Evolutionary conservation across 768 basidiomycete genomes (phyloP).

Genomic region (Lyophyllum semitale): DNA sequence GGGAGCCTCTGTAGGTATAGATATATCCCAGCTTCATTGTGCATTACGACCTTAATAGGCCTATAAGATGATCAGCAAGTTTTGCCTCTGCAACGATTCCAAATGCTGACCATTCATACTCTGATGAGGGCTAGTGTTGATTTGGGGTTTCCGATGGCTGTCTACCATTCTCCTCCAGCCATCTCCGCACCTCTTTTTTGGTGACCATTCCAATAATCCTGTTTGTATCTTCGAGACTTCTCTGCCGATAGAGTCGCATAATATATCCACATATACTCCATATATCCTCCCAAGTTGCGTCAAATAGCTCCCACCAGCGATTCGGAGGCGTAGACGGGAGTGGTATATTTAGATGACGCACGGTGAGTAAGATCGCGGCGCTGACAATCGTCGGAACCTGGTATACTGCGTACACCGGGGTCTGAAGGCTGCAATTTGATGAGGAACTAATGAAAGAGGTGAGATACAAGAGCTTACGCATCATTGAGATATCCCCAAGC

Average conservation of each 20-base stretch:
- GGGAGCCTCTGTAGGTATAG: not conserved
- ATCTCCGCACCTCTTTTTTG: constrained; percentile 80
- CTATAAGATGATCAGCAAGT: not conserved
- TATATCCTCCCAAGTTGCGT: constrained; percentile 87
- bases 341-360: constrained; percentile 69
- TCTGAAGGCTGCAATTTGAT: constrained; percentile 71
- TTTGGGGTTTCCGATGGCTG: not conserved
- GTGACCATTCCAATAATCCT: constrained; percentile 60
- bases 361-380: constrained; percentile 82
- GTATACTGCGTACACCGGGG: constrained; percentile 89
- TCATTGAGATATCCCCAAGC: constrained; percentile 98
- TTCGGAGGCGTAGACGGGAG: constrained; percentile 72
- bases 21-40: not conserved
- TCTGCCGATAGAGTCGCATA: constrained; percentile 74
- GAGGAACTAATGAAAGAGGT: not conserved
- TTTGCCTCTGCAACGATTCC: not conserved
- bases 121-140: not conserved
- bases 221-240: constrained; percentile 44
- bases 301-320: constrained; percentile 95
- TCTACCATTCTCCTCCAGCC: constrained; percentile 64
- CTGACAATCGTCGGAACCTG: constrained; percentile 89
- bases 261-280: constrained; percentile 84
- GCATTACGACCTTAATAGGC: too few relatives aligned
- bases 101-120: not conserved
- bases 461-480: constrained; percentile 59